Conservation (phyloP, 2,329 filamentous ascomycete genomes). For the Ceratocystis cacaofunesta region DNA sequence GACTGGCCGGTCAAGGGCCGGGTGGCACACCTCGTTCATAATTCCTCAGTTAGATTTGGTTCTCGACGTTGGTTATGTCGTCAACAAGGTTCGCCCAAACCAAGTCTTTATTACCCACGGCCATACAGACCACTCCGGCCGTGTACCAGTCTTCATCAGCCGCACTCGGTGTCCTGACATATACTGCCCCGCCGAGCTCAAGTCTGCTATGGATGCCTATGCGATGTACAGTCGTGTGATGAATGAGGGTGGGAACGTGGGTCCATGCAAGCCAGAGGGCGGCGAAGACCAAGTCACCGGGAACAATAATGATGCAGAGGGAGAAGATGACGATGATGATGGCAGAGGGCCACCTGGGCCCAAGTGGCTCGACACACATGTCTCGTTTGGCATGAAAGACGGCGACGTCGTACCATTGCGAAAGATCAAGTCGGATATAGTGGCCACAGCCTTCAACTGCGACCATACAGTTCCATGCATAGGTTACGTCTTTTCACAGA, state of each 20-base stretch:
- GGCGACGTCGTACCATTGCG: slow-evolving; percentile 27
- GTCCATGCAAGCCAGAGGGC: slow-evolving; percentile 17
- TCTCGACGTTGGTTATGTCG: slow-evolving; percentile 33
- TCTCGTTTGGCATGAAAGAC: slow-evolving; percentile 26
- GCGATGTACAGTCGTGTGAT: slow-evolving; percentile 29
- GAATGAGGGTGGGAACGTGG: slow-evolving; percentile 28
- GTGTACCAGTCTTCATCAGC: slow-evolving; percentile 30
- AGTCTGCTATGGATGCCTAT: slow-evolving; percentile 27
- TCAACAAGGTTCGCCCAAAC: slow-evolving; percentile 33
- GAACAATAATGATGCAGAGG: slow-evolving; percentile 2
- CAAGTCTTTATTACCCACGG: slow-evolving; percentile 38
- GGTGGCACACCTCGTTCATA: slow-evolving; percentile 38
- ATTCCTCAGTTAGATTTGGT: slow-evolving; percentile 36
- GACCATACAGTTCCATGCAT: slow-evolving; percentile 34
- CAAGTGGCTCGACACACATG: slow-evolving; percentile 26
- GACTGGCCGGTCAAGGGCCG: slow-evolving; percentile 34
- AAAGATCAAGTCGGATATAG: slow-evolving; percentile 24
- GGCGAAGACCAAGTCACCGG: not conserved
- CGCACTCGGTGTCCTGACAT: slow-evolving; percentile 32
- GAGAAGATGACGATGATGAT: slow-evolving; percentile 17
- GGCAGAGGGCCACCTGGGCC: slow-evolving; percentile 15
- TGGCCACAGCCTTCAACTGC: slow-evolving; percentile 31
- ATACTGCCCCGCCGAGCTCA: slow-evolving; percentile 30
- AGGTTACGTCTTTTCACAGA: slow-evolving; percentile 32
- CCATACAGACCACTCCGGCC: slow-evolving; percentile 33